Conservation (phyloP, 805 yeast species). For the Monosporozyma yasuniensis region DNA sequence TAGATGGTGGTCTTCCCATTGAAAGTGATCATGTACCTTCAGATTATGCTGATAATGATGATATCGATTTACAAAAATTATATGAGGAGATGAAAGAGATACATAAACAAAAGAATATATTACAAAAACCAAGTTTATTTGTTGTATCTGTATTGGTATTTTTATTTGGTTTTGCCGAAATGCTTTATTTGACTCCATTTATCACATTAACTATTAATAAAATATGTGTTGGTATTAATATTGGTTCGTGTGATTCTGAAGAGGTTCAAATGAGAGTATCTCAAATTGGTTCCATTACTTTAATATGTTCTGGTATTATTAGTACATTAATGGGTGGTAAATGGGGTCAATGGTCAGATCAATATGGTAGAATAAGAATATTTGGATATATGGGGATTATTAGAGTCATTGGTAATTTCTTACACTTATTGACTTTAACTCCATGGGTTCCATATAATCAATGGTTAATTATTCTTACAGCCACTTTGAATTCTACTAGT, state of each 20-base stretch:
- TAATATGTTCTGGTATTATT: constrained; percentile 36
- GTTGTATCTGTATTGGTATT: constrained; percentile 39
- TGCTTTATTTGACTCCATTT: constrained; percentile 34
- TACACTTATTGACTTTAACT: constrained; percentile 22
- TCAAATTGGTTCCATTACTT: constrained; percentile 37
- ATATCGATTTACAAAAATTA: constrained; percentile 29
- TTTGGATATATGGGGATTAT: constrained; percentile 31
- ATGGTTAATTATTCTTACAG: constrained; percentile 35
- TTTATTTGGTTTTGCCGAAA: constrained; percentile 35
- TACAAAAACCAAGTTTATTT: constrained; percentile 45
- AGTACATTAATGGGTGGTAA: constrained; percentile 50
- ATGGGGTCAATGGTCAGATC: constrained; percentile 55
- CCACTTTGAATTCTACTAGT: constrained; percentile 40
- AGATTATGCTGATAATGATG: constrained; percentile 11
- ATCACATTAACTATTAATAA: constrained; percentile 32
- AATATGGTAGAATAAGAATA: constrained; percentile 50
- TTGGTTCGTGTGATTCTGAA: constrained; percentile 31
- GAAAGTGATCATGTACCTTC: background rate
- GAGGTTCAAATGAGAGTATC: constrained; percentile 40
- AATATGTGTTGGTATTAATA: constrained; percentile 32
- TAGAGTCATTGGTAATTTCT: constrained; percentile 15
- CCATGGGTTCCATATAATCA: constrained; percentile 33
- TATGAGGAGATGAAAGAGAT: constrained; percentile 39
- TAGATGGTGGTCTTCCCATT: background rate
- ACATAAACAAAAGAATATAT: constrained; percentile 29